Evolutionary conservation across 768 basidiomycete genomes (phyloP).

Genomic region (Dioszegia hungarica): DNA sequence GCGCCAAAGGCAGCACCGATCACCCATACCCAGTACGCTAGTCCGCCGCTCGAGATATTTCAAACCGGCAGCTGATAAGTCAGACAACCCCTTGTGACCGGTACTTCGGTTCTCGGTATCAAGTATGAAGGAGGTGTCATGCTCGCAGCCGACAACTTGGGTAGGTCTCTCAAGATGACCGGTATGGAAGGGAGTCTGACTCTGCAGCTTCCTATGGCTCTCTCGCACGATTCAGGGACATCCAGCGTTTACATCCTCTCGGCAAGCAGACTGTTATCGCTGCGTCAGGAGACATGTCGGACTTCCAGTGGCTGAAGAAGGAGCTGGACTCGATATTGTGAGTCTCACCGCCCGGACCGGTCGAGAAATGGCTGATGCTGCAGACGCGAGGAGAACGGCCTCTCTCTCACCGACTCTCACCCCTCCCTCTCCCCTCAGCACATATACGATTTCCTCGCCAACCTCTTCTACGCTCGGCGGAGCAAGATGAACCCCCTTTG

Average conservation of each 20-base stretch:
- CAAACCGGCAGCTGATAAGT: background rate
- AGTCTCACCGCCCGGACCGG: constrained; percentile 10
- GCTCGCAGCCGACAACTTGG: constrained; percentile 97
- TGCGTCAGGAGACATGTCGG: constrained; percentile 93
- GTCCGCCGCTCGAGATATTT: background rate
- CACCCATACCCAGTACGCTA: constrained; percentile 72
- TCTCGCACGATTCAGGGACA: constrained; percentile 90
- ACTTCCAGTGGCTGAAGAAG: constrained; percentile 87
- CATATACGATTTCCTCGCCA: constrained; percentile 85
- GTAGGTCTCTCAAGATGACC: constrained; percentile 52
- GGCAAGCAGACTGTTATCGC: constrained; percentile 82
- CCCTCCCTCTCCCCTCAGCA: constrained; percentile 79
- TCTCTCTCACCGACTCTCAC: constrained; percentile 65
- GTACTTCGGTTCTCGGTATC: constrained; percentile 90
- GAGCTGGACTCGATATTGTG: constrained; percentile 69
- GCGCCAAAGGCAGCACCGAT: constrained; percentile 13
- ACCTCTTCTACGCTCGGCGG: constrained; percentile 83
- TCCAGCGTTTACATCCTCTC: constrained; percentile 79
- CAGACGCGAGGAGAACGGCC: constrained; percentile 57
- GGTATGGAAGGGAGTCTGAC: background rate
- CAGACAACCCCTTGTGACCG: constrained; percentile 91
- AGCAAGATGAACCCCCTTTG: constrained; percentile 89
- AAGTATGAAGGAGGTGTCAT: constrained; percentile 95
- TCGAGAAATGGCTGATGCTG: background rate
- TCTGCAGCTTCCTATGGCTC: constrained; percentile 86